These are phyloP conservation scores for Solanum chiquidenum DNA, from an alignment of 257 asterid genomes.

Conservation along the genomic window DNA sequence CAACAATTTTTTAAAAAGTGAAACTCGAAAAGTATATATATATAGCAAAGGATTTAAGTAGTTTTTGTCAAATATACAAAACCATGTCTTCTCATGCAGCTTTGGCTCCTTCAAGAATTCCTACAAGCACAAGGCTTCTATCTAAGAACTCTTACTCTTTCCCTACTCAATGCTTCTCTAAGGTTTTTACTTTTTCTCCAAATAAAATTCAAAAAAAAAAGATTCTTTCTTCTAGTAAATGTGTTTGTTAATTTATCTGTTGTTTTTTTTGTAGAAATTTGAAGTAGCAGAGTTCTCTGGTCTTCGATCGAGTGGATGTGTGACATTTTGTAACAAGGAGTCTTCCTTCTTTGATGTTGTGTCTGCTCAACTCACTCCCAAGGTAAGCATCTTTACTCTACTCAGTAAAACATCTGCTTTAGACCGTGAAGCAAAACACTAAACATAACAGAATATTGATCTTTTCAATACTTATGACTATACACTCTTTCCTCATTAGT, in stretches of 20 bases:
- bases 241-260: not conserved
- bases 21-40: constrained; percentile 1
- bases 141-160: constrained; percentile 38
- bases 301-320: constrained; percentile 49
- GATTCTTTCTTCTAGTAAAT: not conserved
- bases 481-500: not conserved
- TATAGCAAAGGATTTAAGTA: not conserved
- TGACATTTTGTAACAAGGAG: constrained; percentile 37
- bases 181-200: constrained; percentile 19
- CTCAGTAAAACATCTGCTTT: not conserved
- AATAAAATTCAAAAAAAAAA: no score
- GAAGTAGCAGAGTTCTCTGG: constrained; percentile 70
- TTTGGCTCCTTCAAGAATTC: constrained; percentile 81
- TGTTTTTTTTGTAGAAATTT: constrained; percentile 28
- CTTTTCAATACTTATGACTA: not conserved
- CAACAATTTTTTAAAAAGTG: not conserved
- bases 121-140: constrained; percentile 45
- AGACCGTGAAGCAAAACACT: not conserved
- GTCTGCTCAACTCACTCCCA: constrained; percentile 63
- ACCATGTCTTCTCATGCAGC: constrained; percentile 90
- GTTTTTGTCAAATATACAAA: not conserved
- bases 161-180: constrained; percentile 57
- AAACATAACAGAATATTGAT: not conserved
- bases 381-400: constrained; percentile 15
- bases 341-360: constrained; percentile 57